Base-by-base conservation (phyloP, 306 rosid genomes). In the Trichosanthes truncata region DNA sequence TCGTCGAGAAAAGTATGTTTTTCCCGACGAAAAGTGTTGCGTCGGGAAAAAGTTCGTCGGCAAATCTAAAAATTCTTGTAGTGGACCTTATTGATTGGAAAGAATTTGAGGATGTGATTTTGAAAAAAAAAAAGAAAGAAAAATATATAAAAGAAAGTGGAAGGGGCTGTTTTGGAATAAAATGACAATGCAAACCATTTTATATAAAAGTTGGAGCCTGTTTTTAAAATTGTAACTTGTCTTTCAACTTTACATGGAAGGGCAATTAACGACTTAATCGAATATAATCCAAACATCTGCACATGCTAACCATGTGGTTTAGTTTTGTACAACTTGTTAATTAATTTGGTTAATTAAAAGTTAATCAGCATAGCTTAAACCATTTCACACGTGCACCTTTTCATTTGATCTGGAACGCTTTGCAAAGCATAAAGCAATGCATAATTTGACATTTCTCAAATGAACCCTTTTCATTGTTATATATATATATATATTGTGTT, bases 281-380 rank as follows among this genome's bases (percentile, higher is more conserved):
- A 66, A 66, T 36, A 40, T 20, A 21, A 68, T 69, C 55, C 76
- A 72, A 72, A 48, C 77, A 72, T 46, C 59, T 23, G 5, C 77
- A 72, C 77, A 46, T 72, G 78, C 60, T 73, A 48, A 48, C 60
- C 78, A 73, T 73, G 78, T 73, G 78, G 41, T 26, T 49, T 48
- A 17, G 4, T 73, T 69, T 69, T 21, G 20, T 11, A 40, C 52
- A 43, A 41, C n/a, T 48, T 73, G 49, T 43, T 40, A n/a, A 72
- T 46, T 46, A 72, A 23, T 12, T 0, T 65, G 33, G 56, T 45
- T 43, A 12, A 40, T 25, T 45, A 5, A 71, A 45, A 45, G 38
- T 45, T 72, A 72, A 72, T 20, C 17, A 66, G 3, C 4, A 36
- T 25, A 36, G 15, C 74, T 66, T 20, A 38, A 67, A 10, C 74